Evolutionary conservation across 2,329 filamentous ascomycete species (phyloP).

Genomic region (Peltaster fructicola): DNA sequence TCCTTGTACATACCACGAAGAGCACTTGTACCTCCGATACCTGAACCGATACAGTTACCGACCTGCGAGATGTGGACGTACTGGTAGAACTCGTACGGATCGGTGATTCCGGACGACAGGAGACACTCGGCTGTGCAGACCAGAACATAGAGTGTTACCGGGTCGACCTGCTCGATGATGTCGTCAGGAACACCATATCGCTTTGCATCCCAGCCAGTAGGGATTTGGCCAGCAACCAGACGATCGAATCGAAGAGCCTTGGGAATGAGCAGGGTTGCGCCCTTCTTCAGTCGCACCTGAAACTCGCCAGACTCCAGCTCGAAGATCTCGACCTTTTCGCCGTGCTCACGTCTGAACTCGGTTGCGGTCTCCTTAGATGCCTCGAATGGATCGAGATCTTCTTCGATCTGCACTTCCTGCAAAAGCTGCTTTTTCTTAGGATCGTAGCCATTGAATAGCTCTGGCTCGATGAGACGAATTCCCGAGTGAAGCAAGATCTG

Average conservation of each 20-base stretch:
- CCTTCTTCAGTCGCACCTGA: constrained; percentile 88
- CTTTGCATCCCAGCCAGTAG: constrained; percentile 93
- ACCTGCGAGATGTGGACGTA: constrained; percentile 97
- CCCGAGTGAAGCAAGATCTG: constrained; percentile 89
- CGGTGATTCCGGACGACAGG: constrained; percentile 83
- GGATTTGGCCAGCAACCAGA: constrained; percentile 90
- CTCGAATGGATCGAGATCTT: constrained; percentile 94
- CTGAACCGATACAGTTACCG: constrained; percentile 94
- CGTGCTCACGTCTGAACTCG: constrained; percentile 93
- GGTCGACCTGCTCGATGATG: constrained; percentile 94
- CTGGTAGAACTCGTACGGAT: constrained; percentile 99
- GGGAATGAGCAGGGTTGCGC: constrained; percentile 82
- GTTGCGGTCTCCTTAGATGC: constrained; percentile 91
- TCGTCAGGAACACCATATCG: constrained; percentile 93
- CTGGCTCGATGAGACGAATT: constrained; percentile 93
- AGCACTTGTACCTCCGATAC: constrained; percentile 87
- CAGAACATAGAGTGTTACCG: constrained; percentile 85
- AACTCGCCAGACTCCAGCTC: constrained; percentile 88
- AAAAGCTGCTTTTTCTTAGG: constrained; percentile 97
- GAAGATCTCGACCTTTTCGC: constrained; percentile 94
- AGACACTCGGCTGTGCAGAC: constrained; percentile 87
- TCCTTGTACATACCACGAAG: constrained; percentile 97
- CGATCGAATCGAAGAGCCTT: constrained; percentile 96
- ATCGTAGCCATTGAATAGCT: constrained; percentile 92
- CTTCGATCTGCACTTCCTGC: constrained; percentile 92